phyloP scores from a whole-genome alignment of 2,329 filamentous ascomycete species.

The Purpureocillium takamizusanense region DNA sequence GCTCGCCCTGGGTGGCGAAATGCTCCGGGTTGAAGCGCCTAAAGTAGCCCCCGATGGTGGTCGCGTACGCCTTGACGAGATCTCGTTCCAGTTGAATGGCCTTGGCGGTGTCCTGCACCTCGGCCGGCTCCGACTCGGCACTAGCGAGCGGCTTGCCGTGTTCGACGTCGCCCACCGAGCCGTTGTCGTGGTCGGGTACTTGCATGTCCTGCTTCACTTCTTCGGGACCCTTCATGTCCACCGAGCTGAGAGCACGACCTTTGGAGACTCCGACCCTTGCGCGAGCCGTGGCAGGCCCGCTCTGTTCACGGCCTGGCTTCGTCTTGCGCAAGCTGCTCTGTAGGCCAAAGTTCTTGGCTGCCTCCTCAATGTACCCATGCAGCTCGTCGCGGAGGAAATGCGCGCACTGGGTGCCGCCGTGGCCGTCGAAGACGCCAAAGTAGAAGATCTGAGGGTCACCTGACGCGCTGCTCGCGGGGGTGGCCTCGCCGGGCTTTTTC shows the following conservation, averaged over 20 bases:
- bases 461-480: constrained; percentile 63
- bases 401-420: constrained; percentile 84
- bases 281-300: constrained; percentile 8
- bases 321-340: constrained; percentile 59
- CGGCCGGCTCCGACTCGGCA: constrained; percentile 35
- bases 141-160: constrained; percentile 27
- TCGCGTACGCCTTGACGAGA: constrained; percentile 69
- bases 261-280: constrained; percentile 10
- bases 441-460: constrained; percentile 97
- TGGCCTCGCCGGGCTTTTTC: constrained; percentile 49
- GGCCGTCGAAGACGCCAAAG: constrained; percentile 93
- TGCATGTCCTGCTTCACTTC: constrained; percentile 30
- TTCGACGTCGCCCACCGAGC: constrained; percentile 23
- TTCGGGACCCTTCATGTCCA: constrained; percentile 41
- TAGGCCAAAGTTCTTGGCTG: constrained; percentile 67
- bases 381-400: constrained; percentile 76
- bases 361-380: constrained; percentile 81
- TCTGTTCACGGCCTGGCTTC: constrained; percentile 18
- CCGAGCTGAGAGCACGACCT: constrained; percentile 18
- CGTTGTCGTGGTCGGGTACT: constrained; percentile 20
- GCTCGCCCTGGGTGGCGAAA: constrained; percentile 43
- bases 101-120: constrained; percentile 46
- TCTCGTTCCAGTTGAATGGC: constrained; percentile 60
- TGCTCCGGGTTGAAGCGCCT: constrained; percentile 76
- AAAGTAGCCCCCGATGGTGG: constrained; percentile 88